Evolutionary conservation across 2,329 filamentous ascomycete species (phyloP).

Genomic region (Chaetomiaceae sp.): DNA sequence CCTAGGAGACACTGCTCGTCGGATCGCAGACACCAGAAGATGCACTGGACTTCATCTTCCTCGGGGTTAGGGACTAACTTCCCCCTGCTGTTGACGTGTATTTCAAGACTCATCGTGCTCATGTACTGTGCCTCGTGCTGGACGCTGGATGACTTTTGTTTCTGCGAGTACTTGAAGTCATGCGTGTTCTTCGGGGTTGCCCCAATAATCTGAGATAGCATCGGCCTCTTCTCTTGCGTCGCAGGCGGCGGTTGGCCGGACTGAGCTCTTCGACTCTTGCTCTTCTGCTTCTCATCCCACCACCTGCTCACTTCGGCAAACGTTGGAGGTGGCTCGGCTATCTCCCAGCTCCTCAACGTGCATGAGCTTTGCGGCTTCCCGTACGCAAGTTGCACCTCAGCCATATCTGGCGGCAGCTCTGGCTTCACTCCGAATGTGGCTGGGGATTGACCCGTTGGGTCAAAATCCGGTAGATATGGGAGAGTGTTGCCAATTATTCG

Average conservation of each 20-base stretch:
- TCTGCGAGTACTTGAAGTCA: slow-evolving; percentile 82
- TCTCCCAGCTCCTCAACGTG: slow-evolving; percentile 69
- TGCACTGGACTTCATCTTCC: slow-evolving; percentile 78
- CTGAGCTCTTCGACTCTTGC: slow-evolving; percentile 20
- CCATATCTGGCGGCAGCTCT: slow-evolving; percentile 45
- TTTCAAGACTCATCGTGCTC: slow-evolving; percentile 91
- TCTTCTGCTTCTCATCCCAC: slow-evolving; percentile 45
- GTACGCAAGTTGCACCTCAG: slow-evolving; percentile 47
- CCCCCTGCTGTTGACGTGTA: slow-evolving; percentile 84
- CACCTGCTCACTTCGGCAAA: slow-evolving; percentile 66
- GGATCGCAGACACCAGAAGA: slow-evolving; percentile 87
- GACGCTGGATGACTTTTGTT: slow-evolving; percentile 67
- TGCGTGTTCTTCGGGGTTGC: slow-evolving; percentile 78
- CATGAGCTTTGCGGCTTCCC: slow-evolving; percentile 53
- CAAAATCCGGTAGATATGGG: slow-evolving; percentile 76
- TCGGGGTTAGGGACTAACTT: slow-evolving; percentile 82
- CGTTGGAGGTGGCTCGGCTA: slow-evolving; percentile 65
- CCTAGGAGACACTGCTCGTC: slow-evolving; percentile 57
- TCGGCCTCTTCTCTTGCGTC: slow-evolving; percentile 25
- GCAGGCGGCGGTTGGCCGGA: slow-evolving; percentile 4
- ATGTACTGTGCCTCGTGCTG: slow-evolving; percentile 88
- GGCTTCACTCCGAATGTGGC: slow-evolving; percentile 53
- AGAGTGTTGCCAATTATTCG: slow-evolving; percentile 69
- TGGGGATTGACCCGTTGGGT: slow-evolving; percentile 54
- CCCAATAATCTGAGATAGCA: slow-evolving; percentile 80